A percentile compares a stretch with the other conserved stretches of the same genome.
Conservation (phyloP, 306 rosid genomes). For the Vigna radiata region DNA sequence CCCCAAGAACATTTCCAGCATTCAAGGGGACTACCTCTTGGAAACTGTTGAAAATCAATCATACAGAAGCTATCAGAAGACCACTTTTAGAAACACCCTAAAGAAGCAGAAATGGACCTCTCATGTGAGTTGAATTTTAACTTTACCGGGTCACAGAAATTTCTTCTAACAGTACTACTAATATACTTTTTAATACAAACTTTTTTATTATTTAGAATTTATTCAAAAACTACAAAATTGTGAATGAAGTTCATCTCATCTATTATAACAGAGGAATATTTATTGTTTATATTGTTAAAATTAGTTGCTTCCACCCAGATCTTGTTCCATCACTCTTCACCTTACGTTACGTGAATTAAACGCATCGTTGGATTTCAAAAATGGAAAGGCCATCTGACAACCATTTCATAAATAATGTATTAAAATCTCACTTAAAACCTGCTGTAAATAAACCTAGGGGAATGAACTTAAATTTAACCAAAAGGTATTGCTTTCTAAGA, state of each 20-base stretch:
- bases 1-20: slow-evolving; percentile 96
- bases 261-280: too few relatives aligned
- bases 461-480: neutral
- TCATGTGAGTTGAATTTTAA: neutral
- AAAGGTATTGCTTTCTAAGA: neutral
- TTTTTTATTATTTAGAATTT: neutral
- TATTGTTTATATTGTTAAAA: too few relatives aligned
- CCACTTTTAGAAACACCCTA: slow-evolving; percentile 23
- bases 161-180: neutral
- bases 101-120: neutral
- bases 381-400: neutral
- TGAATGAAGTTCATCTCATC: too few relatives aligned
- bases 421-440: neutral
- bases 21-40: slow-evolving; percentile 96
- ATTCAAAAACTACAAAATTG: too few relatives aligned
- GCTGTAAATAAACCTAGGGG: neutral
- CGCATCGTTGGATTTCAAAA: neutral
- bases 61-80: slow-evolving; percentile 34
- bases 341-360: too few relatives aligned
- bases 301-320: too few relatives aligned
- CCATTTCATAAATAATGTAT: neutral
- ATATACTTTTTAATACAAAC: neutral
- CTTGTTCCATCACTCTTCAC: too few relatives aligned
- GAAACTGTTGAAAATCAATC: slow-evolving; percentile 61
- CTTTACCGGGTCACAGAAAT: neutral